phyloP scores from a whole-genome alignment of 2,329 filamentous ascomycete species.

The Annulohypoxylon truncatum region DNA sequence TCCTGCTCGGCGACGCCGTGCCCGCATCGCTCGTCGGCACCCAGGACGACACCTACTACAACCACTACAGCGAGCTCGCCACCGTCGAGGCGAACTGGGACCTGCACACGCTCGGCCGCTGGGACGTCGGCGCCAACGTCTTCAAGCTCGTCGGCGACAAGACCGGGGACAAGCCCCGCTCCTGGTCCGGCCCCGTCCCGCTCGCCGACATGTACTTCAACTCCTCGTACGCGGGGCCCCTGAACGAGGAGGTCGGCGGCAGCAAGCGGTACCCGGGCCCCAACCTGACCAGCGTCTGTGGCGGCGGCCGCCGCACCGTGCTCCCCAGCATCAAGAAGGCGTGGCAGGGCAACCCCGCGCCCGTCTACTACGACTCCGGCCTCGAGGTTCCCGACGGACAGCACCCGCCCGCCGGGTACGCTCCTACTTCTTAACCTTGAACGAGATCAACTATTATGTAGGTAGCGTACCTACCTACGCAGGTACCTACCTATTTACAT shows the following conservation, averaged over 20 bases:
- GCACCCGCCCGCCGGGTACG: conserved; percentile 56
- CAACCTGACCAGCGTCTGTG: conserved; percentile 50
- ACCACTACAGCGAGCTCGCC: conserved; percentile 77
- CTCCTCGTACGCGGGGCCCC: conserved; percentile 63
- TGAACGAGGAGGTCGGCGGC: conserved; percentile 54
- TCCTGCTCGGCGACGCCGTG: conserved; percentile 81
- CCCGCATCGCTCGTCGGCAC: conserved; percentile 73
- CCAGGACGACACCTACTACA: conserved; percentile 76
- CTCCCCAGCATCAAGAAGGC: conserved; percentile 53
- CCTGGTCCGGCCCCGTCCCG: conserved; percentile 50
- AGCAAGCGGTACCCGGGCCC: conserved; percentile 55
- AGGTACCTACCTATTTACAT: too few species aligned
- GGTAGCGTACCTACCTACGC: too few species aligned
- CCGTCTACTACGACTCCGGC: conserved; percentile 57
- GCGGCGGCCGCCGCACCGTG: conserved; percentile 50
- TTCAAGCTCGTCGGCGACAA: conserved; percentile 68
- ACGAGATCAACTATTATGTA: too few species aligned
- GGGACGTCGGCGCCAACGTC: conserved; percentile 79
- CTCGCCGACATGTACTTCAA: conserved; percentile 63
- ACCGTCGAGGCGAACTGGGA: conserved; percentile 77
- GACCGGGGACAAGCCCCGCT: conserved; percentile 66
- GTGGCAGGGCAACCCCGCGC: conserved; percentile 54
- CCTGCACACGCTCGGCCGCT: conserved; percentile 75
- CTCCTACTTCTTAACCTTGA: conserved; percentile 18
- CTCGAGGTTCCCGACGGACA: conserved; percentile 57